Evolutionary conservation across 2,329 filamentous ascomycete genomes (phyloP).

Genomic region (Elsinoe batatas): DNA sequence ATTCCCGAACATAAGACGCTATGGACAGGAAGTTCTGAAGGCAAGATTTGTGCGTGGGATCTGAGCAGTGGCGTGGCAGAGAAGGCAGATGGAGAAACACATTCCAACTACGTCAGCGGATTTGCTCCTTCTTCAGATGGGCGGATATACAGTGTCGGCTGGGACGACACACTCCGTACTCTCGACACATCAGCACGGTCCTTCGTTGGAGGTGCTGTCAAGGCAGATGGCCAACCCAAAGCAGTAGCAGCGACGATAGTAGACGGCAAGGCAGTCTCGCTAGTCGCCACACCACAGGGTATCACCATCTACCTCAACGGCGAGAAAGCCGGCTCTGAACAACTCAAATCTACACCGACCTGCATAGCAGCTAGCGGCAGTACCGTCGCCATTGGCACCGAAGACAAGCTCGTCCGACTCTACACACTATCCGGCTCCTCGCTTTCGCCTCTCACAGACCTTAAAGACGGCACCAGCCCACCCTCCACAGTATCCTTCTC

Average conservation of each 20-base stretch:
- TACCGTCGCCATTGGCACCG: conserved; percentile 65
- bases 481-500: conserved; percentile 82
- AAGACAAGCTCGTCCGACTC: conserved; percentile 64
- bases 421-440: conserved; percentile 52
- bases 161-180: conserved; percentile 83
- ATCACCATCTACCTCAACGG: conserved; percentile 49
- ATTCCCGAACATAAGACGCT: conserved; percentile 52
- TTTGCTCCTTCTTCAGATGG: conserved; percentile 48
- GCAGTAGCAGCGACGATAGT: conserved; percentile 53
- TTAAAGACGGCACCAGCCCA: conserved; percentile 59
- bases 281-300: conserved; percentile 45
- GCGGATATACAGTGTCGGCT: conserved; percentile 73
- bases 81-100: conserved; percentile 66
- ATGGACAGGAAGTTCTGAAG: conserved; percentile 88
- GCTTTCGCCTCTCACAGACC: conserved; percentile 42
- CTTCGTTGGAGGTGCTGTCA: conserved; percentile 59
- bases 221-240: conserved; percentile 72
- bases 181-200: conserved; percentile 65
- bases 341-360: conserved; percentile 51
- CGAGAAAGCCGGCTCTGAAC: conserved; percentile 38
- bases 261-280: conserved; percentile 40
- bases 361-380: conserved; percentile 60
- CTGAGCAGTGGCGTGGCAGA: conserved; percentile 57
- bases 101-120: conserved; percentile 77
- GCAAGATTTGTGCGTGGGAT: conserved; percentile 78